Evolutionary conservation across 169 alveolate species (phyloP), one percentile per base, ranked within the genome.

Genomic region (Babesia divergens): DNA sequence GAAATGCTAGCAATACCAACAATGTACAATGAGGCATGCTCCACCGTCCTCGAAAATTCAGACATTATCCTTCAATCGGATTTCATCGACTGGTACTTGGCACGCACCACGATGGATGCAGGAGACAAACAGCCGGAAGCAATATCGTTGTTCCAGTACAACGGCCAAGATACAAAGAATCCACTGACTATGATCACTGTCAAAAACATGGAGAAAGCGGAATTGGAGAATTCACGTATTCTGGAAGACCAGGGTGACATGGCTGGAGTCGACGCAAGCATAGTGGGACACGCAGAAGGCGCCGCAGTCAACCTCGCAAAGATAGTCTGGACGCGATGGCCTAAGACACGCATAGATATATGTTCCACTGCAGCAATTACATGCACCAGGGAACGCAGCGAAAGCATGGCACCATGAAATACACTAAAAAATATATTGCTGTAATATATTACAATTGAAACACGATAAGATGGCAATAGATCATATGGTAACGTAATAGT

Each of bases 241-340:
- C 6, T 14, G 29, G 35, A 3, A 20, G 38, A 9, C 9, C 22
- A 24, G 26, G 44, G n/a, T 9, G 44, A 14, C 24, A 20, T 11
- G 40, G 29, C 29, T 20, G 67, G 38, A 14, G 46, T 72, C n/a
- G 83, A 72, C 37, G 31, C 74, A 6, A 34, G 34, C 43, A 72
- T 72, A 11, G 58, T 60, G 32, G 83, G 83, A n/a, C 35, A n/a
- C 35, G 64, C 66, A 13, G 24, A 37, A 14, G 56, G 31, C 31
- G 11, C 22, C 1, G 40, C 49, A n/a, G 26, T n/a, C 31, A 32
- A 58, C 11, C 8, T 54, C 42, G 83, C 74, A 1, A 72, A 44
- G 83, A 52, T 54, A 35, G 22, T 72, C 34, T 72, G 83, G 83
- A 72, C 83, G 22, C 40, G 83, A 20, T 72, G 83, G 83, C 83